A percentile compares a stretch with the other conserved stretches of the same genome.
phyloP scores from a whole-genome alignment of 805 yeast genomes.

The Ogataea naganishii region DNA sequence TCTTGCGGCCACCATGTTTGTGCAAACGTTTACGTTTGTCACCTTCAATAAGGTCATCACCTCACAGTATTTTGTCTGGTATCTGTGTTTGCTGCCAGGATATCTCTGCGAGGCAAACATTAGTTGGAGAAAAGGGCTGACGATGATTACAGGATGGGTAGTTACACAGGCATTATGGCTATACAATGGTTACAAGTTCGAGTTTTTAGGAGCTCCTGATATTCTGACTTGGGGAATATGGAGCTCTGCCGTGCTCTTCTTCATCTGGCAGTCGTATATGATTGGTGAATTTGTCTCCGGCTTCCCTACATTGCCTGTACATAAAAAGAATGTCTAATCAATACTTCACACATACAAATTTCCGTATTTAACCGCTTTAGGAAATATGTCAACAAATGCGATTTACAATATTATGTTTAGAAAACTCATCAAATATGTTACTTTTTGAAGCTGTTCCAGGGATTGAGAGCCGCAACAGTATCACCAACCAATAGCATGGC shows the following conservation, averaged over 20 bases:
- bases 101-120: constrained; percentile 41
- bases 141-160: constrained; percentile 52
- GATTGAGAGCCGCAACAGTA: too few species aligned
- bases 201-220: constrained; percentile 57
- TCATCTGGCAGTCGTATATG: constrained; percentile 16
- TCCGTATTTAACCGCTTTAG: too few species aligned
- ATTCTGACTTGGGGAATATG: constrained; percentile 17
- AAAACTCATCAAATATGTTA: neutral
- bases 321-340: too few species aligned
- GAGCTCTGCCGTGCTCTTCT: constrained; percentile 16
- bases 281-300: constrained; percentile 11
- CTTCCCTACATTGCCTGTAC: too few species aligned
- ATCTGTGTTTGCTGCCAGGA: constrained; percentile 74
- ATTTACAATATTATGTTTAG: neutral
- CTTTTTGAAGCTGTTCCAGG: neutral
- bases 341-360: too few species aligned
- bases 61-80: constrained; percentile 96
- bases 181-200: constrained; percentile 65
- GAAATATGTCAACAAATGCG: constrained; percentile 1
- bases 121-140: constrained; percentile 28
- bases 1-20: constrained; percentile 47
- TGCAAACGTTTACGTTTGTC: constrained; percentile 74
- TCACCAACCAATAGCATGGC: neutral
- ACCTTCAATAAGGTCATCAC: constrained; percentile 80
- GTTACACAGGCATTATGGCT: constrained; percentile 72